These are phyloP conservation scores for Trichoderma sp. DNA, from an alignment of 2,329 filamentous ascomycete species.

Conservation along the genomic window DNA sequence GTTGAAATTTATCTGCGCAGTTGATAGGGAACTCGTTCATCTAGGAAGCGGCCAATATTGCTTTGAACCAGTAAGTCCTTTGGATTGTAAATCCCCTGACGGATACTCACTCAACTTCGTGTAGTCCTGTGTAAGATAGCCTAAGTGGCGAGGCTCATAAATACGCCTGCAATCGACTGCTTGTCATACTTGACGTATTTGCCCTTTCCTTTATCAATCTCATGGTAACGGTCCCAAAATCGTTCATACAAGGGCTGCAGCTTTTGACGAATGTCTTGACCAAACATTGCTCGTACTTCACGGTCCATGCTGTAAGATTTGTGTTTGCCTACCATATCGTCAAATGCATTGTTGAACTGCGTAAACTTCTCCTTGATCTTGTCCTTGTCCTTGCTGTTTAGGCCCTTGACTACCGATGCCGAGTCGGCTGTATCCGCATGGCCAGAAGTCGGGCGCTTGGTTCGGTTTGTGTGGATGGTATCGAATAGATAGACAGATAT, in stretches of 20 bases:
- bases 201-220: constrained; percentile 94
- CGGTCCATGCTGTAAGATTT: constrained; percentile 85
- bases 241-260: constrained; percentile 91
- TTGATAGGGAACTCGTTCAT: not conserved
- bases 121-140: not conserved
- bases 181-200: constrained; percentile 99
- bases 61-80: not conserved
- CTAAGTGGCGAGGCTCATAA: constrained; percentile 46
- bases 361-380: constrained; percentile 95
- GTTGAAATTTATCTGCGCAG: not conserved
- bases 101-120: not conserved
- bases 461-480: constrained; percentile 83
- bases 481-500: constrained; percentile 82
- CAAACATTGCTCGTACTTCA: constrained; percentile 78
- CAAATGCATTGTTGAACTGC: constrained; percentile 85
- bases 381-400: constrained; percentile 90
- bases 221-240: constrained; percentile 97
- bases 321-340: constrained; percentile 81
- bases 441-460: constrained; percentile 68
- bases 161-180: constrained; percentile 67
- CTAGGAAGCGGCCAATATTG: not conserved
- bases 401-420: constrained; percentile 75
- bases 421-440: constrained; percentile 83
- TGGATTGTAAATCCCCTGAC: not conserved
- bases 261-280: constrained; percentile 82